Percentiles rank a stretch among this genome's conserved stretches.
Evolutionary conservation across 2,329 filamentous ascomycete species (phyloP).

Genomic region (Dichotomopilus funicola): DNA sequence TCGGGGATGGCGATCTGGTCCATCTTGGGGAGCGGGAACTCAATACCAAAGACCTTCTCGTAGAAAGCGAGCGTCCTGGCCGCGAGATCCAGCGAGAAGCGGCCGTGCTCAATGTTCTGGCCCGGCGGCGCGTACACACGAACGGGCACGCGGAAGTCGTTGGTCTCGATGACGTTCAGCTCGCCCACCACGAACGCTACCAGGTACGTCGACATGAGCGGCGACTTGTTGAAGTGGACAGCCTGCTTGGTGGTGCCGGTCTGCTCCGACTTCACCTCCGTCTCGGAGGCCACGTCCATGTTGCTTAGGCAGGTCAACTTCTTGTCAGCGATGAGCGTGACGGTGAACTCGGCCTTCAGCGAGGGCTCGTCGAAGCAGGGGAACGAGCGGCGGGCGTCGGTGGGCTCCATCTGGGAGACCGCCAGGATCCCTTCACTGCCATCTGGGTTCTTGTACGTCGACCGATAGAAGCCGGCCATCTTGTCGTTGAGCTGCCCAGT

Average conservation of each 20-base stretch:
- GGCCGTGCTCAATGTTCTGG: slow-evolving; percentile 82
- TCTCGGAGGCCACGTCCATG: slow-evolving; percentile 85
- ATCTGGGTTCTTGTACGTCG: slow-evolving; percentile 78
- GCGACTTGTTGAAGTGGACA: slow-evolving; percentile 87
- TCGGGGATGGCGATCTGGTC: slow-evolving; percentile 95
- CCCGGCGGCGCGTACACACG: slow-evolving; percentile 91
- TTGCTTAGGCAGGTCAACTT: slow-evolving; percentile 89
- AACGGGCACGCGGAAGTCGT: slow-evolving; percentile 83
- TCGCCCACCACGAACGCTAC: slow-evolving; percentile 91
- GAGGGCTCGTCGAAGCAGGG: slow-evolving; percentile 96
- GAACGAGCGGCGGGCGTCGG: slow-evolving; percentile 86
- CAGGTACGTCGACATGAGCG: slow-evolving; percentile 93
- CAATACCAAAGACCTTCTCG: slow-evolving; percentile 84
- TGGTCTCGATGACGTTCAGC: slow-evolving; percentile 88
- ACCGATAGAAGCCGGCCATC: slow-evolving; percentile 85
- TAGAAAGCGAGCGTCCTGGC: slow-evolving; percentile 89
- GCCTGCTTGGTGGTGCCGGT: slow-evolving; percentile 66
- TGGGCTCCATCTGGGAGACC: slow-evolving; percentile 93
- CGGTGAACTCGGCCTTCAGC: slow-evolving; percentile 85
- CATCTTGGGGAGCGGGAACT: slow-evolving; percentile 88
- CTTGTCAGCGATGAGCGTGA: slow-evolving; percentile 87
- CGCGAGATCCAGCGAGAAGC: slow-evolving; percentile 83
- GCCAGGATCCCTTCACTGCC: slow-evolving; percentile 78
- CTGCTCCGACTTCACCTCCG: slow-evolving; percentile 59
- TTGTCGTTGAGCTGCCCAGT: slow-evolving; percentile 77